Conservation (phyloP, 495 filamentous ascomycete genomes). For the Hypoxylon fuscum region DNA sequence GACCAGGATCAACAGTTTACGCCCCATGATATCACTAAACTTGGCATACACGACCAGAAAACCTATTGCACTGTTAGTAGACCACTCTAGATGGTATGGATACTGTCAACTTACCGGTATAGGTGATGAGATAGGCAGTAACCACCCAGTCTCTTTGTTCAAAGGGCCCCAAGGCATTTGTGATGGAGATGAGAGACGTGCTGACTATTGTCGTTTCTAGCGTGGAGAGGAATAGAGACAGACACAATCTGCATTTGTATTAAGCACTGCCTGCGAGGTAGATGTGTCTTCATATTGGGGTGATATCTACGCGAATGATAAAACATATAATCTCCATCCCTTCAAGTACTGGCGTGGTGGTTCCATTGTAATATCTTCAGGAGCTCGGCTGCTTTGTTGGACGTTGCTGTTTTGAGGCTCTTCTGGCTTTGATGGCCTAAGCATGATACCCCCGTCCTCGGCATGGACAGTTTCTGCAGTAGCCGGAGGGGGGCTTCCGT, state of each 20-base stretch:
- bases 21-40: slow-evolving; percentile 61
- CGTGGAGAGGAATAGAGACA: slow-evolving; percentile 61
- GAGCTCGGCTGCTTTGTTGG: slow-evolving; percentile 1
- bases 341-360: slow-evolving; percentile 44
- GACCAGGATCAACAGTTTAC: slow-evolving; percentile 54
- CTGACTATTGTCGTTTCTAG: slow-evolving; percentile 67
- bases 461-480: neutral
- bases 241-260: slow-evolving; percentile 50
- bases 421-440: slow-evolving; percentile 1
- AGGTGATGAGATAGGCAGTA: slow-evolving; percentile 65
- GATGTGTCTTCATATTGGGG: neutral
- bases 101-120: slow-evolving; percentile 55
- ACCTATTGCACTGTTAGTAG: slow-evolving; percentile 34
- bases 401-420: slow-evolving; percentile 16
- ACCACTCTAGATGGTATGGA: neutral
- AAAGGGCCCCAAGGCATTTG: slow-evolving; percentile 60
- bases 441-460: slow-evolving; percentile 20
- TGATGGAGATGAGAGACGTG: slow-evolving; percentile 66
- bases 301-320: slow-evolving; percentile 51
- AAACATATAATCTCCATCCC: slow-evolving; percentile 57
- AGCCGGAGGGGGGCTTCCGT: neutral
- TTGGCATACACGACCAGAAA: slow-evolving; percentile 64
- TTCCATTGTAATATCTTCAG: neutral
- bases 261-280: neutral
- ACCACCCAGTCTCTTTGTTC: slow-evolving; percentile 63